Percentiles rank a stretch among this genome's conserved stretches.
Evolutionary conservation across 768 basidiomycete species (phyloP).

Genomic region (Termitomyces eurrhizus): DNA sequence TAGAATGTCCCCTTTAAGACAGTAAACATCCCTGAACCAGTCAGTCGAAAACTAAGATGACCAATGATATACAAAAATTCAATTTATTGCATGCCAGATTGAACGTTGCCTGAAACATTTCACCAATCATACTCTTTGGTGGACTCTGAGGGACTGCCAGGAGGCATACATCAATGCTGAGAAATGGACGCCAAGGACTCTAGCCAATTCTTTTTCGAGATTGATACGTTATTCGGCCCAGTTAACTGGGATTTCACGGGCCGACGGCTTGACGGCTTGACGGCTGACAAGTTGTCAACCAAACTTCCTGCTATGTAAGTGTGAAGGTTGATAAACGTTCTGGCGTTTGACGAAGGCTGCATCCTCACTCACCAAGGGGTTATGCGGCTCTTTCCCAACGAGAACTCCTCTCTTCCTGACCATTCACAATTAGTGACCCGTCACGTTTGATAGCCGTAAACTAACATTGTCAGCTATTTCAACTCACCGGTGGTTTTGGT

Average conservation of each 20-base stretch:
- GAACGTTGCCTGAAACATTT: not conserved
- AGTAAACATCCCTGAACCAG: slow-evolving; percentile 2
- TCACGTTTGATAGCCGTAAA: not conserved
- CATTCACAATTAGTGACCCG: not conserved
- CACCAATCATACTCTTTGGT: not conserved
- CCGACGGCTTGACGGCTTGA: not conserved
- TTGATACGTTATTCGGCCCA: not conserved
- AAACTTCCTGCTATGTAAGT: not conserved
- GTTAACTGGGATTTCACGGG: not conserved
- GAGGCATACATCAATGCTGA: not conserved
- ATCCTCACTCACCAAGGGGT: not conserved
- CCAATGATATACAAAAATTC: not conserved
- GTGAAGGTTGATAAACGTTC: not conserved
- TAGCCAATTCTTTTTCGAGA: not conserved
- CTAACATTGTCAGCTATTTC: not conserved
- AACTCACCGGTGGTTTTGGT: not conserved
- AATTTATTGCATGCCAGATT: not conserved
- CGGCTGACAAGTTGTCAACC: not conserved
- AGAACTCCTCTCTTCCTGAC: not conserved
- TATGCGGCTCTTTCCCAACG: not conserved
- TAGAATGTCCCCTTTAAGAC: slow-evolving; percentile 1
- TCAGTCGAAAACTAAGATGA: not conserved
- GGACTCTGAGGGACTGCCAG: not conserved
- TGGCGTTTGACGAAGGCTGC: not conserved
- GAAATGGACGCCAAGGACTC: not conserved